Base-by-base conservation (phyloP, 495 filamentous ascomycete genomes). In the Lindgomyces ingoldianus region DNA sequence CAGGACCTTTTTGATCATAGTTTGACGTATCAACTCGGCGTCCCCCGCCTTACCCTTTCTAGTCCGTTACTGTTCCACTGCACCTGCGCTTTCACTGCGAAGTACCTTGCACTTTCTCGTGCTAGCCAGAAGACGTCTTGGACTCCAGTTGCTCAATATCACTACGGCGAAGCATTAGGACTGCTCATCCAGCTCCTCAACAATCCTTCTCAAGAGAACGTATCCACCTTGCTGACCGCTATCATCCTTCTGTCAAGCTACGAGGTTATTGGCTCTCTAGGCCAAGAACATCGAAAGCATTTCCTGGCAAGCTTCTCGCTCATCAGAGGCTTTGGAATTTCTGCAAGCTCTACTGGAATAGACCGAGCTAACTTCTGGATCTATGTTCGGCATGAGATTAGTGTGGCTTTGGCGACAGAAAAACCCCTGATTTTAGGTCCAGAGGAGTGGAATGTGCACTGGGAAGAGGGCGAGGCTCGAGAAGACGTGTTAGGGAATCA, bases 361-460 rank as follows among this genome's bases (percentile, higher is more conserved):
- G 58, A 66, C 10, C 42, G 36, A 18, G 71, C 71, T 12, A 66
- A 57, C 26, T 73, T 73, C 44, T 73, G 69, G 69, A 54, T 73
- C 39, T 71, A 71, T 36, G 63, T 71, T 11, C 45, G 69, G 29
- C 71, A 73, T 12, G 71, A 72, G 45, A 64, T 71, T 27, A 53
- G 39, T 22, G 49, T 72, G 8, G 71, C 71, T 3, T 42, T 72
- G 24, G 41, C 59, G 12, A 67, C 58, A 39, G 69, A 72, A 53
- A 26, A 45, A 22, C 65, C 70, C 19, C 57, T 70, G 22, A 16
- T 51, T 16, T 26, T 62, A 21, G 26, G 41, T 44, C 60, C 50
- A 4, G 44, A 57, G 25, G 68, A 71, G 21, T 71, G 68, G 68
- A 33, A 57, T 24, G 60, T 64, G 9, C 30, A 26, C 16, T 68